phyloP scores from a whole-genome alignment of 2,329 filamentous ascomycete species.

The Celoporthe dispersa region DNA sequence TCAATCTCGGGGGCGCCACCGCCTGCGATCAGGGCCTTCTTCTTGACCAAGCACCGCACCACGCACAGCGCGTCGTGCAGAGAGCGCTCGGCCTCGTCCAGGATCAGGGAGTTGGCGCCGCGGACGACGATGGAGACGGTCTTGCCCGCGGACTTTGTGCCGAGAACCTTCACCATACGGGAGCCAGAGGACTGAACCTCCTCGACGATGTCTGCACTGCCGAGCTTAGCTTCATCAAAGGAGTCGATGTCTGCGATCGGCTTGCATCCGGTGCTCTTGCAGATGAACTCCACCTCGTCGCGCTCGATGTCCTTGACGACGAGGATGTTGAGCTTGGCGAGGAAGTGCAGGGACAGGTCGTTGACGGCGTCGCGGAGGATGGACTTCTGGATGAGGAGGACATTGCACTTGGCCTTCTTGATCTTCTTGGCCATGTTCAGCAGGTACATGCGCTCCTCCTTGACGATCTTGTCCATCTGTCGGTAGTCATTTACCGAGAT shows the following conservation, averaged over 20 bases:
- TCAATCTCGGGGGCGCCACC: slow-evolving; percentile 97
- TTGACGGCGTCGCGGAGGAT: slow-evolving; percentile 98
- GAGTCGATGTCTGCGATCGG: slow-evolving; percentile 98
- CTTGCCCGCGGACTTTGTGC: slow-evolving; percentile 81
- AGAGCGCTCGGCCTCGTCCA: slow-evolving; percentile 96
- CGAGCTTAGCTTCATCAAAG: slow-evolving; percentile 98
- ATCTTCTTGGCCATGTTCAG: slow-evolving; percentile 99
- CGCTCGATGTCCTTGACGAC: slow-evolving; percentile 97
- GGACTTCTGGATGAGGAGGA: slow-evolving; percentile 96
- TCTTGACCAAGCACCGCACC: slow-evolving; percentile 96
- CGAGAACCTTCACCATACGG: slow-evolving; percentile 92
- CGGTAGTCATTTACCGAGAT: slow-evolving; percentile 99
- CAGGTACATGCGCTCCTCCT: slow-evolving; percentile 97
- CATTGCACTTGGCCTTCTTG: slow-evolving; percentile 99
- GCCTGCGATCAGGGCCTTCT: slow-evolving; percentile 97
- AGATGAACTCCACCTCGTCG: slow-evolving; percentile 98
- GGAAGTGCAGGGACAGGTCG: slow-evolving; percentile 94
- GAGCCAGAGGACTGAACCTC: slow-evolving; percentile 87
- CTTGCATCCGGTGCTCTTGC: slow-evolving; percentile 99
- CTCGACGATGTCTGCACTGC: slow-evolving; percentile 89
- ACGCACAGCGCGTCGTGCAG: slow-evolving; percentile 98
- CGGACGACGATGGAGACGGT: slow-evolving; percentile 95
- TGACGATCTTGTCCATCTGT: slow-evolving; percentile 99
- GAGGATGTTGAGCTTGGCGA: slow-evolving; percentile 94
- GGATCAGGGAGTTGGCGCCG: slow-evolving; percentile 89